Conservation (phyloP, 2,329 filamentous ascomycete genomes). For the Helminthosporium solani region DNA sequence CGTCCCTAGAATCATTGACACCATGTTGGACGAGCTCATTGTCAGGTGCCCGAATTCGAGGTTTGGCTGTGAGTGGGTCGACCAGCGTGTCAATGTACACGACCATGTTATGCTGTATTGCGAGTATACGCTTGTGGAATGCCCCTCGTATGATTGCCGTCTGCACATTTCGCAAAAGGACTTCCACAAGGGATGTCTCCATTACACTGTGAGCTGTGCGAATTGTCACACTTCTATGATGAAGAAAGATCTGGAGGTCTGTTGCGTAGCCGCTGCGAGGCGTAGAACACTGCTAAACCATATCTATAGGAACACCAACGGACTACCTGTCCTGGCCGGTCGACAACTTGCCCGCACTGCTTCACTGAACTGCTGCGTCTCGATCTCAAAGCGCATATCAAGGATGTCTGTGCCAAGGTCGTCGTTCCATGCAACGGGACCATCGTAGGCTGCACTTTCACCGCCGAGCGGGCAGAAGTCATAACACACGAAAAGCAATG, state of each 20-base stretch:
- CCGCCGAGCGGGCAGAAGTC: constrained; percentile 43
- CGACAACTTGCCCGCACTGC: constrained; percentile 47
- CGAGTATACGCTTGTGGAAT: constrained; percentile 55
- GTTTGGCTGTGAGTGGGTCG: constrained; percentile 55
- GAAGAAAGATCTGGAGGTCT: constrained; percentile 56
- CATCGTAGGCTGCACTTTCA: constrained; percentile 46
- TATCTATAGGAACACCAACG: constrained; percentile 45
- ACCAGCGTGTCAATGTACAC: constrained; percentile 58
- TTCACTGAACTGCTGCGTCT: constrained; percentile 43
- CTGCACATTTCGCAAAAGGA: constrained; percentile 58
- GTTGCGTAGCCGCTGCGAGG: constrained; percentile 2
- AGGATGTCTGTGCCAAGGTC: constrained; percentile 45
- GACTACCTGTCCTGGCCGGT: constrained; percentile 53
- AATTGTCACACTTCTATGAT: constrained; percentile 56
- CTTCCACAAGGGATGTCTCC: constrained; percentile 55
- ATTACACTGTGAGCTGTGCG: constrained; percentile 54
- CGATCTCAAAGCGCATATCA: constrained; percentile 45
- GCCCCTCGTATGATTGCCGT: constrained; percentile 52
- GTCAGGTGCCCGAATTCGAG: constrained; percentile 60
- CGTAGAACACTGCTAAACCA: constrained; percentile 6
- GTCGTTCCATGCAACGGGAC: constrained; percentile 47
- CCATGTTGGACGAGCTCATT: constrained; percentile 62
- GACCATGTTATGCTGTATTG: constrained; percentile 64
- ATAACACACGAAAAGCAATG: constrained; percentile 45
- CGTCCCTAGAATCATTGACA: constrained; percentile 58